Evolutionary conservation across 257 asterid species (phyloP).

Genomic region (Schizonepeta tenuifolia): DNA sequence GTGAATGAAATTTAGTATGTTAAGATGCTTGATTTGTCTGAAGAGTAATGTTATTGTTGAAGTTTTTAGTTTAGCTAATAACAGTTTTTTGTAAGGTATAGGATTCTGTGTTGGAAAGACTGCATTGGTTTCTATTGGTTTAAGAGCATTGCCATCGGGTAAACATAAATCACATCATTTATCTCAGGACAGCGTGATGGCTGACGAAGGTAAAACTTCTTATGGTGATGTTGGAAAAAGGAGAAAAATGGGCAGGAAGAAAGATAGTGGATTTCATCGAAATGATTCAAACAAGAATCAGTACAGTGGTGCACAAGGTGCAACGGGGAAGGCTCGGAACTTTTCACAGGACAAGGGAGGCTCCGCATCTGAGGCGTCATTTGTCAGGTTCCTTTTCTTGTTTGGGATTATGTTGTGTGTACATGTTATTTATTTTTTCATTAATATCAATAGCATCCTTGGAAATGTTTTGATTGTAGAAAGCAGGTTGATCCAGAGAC

Average conservation of each 20-base stretch:
- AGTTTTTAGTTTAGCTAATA: conserved; percentile 3
- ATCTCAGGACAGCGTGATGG: conserved; percentile 39
- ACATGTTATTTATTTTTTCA: not conserved
- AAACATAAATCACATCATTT: conserved; percentile 37
- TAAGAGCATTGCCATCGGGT: conserved; percentile 52
- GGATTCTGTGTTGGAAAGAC: conserved; percentile 22
- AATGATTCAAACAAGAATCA: conserved; percentile 42
- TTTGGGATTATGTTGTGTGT: conserved; percentile 5
- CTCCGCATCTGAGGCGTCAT: conserved; percentile 46
- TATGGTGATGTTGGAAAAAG: conserved; percentile 35
- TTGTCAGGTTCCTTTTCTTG: conserved; percentile 60
- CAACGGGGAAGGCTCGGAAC: conserved; percentile 36
- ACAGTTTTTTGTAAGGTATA: conserved; percentile 18
- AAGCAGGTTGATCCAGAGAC: conserved; percentile 86
- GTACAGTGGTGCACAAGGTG: conserved; percentile 33
- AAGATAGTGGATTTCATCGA: conserved; percentile 41
- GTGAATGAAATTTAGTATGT: too few relatives aligned
- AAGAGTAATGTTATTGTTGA: too few relatives aligned
- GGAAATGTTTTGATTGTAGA: conserved; percentile 44
- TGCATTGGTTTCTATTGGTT: conserved; percentile 61
- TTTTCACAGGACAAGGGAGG: conserved; percentile 38
- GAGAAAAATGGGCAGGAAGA: conserved; percentile 68
- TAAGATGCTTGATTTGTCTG: not conserved
- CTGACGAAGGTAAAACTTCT: conserved; percentile 43
- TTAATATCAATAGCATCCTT: conserved; percentile 1